These are phyloP conservation scores for Paramecium biaurelia DNA, from an alignment of 73 alveolate genomes.

Conservation along the genomic window DNA sequence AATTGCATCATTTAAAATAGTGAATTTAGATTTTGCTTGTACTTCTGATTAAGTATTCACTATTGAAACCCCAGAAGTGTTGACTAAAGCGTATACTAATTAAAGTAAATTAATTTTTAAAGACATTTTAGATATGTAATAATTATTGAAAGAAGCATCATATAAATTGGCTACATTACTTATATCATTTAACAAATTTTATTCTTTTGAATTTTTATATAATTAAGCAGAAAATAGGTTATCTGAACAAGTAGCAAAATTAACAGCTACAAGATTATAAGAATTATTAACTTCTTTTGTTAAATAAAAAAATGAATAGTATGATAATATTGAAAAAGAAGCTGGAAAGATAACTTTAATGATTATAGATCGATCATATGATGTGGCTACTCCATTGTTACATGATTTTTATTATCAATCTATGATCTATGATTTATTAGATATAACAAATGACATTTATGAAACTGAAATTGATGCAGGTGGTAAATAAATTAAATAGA, in stretches of 20 bases:
- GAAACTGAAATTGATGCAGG: background rate
- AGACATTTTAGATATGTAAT: background rate
- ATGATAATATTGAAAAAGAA: slow-evolving; percentile 46
- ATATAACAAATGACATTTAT: slow-evolving; percentile 35
- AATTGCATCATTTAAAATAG: slow-evolving; percentile 45
- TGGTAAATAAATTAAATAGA: slow-evolving; percentile 30
- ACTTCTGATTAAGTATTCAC: slow-evolving; percentile 45
- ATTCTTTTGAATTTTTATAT: slow-evolving; percentile 41
- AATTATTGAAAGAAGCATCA: slow-evolving; percentile 12
- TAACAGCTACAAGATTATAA: slow-evolving; percentile 7
- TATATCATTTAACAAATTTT: slow-evolving; percentile 59
- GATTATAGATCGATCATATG: slow-evolving; percentile 56
- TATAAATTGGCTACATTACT: slow-evolving; percentile 51
- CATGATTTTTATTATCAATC: slow-evolving; percentile 64
- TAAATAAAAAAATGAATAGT: slow-evolving; percentile 29
- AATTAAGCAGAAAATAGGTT: slow-evolving; percentile 6
- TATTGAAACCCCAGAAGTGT: background rate
- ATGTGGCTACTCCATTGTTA: slow-evolving; percentile 47
- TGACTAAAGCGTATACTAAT: background rate
- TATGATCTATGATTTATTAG: slow-evolving; percentile 60
- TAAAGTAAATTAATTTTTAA: background rate
- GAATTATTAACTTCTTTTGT: slow-evolving; percentile 8
- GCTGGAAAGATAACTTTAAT: slow-evolving; percentile 60
- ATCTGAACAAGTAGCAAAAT: slow-evolving; percentile 40
- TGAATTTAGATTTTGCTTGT: slow-evolving; percentile 56